Conservation (phyloP, 495 filamentous ascomycete genomes). For the Glonium stellatum region DNA sequence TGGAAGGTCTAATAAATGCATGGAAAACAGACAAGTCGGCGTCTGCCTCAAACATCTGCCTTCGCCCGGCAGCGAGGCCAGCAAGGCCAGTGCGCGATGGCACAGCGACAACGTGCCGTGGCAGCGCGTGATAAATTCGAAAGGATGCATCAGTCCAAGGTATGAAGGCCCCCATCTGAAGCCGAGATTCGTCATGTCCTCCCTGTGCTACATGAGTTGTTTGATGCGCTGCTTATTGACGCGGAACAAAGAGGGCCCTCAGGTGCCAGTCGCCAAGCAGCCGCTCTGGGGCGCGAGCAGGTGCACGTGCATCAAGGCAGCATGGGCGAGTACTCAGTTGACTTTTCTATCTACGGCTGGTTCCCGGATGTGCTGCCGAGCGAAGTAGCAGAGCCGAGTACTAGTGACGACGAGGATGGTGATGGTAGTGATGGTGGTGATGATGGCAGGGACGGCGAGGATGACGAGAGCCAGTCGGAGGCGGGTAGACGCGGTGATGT, state of each 20-base stretch:
- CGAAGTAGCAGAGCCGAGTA: constrained; percentile 22
- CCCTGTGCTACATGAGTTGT: constrained; percentile 10
- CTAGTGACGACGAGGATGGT: constrained; percentile 27
- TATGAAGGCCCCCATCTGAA: constrained; percentile 34
- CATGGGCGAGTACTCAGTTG: constrained; percentile 34
- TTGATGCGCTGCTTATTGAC: not conserved
- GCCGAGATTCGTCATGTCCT: not conserved
- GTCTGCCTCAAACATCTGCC: constrained; percentile 82
- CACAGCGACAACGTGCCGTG: constrained; percentile 78
- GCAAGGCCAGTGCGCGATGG: constrained; percentile 41
- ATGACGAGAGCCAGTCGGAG: constrained; percentile 17
- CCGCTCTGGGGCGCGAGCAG: constrained; percentile 31
- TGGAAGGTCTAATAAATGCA: not conserved
- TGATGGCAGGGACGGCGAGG: constrained; percentile 25
- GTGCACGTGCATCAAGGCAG: constrained; percentile 33
- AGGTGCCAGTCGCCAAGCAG: constrained; percentile 35
- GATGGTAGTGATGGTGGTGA: no score
- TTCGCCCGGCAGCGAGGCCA: constrained; percentile 32
- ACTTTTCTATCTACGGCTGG: constrained; percentile 35
- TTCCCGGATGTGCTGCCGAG: constrained; percentile 36
- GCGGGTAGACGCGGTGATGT: constrained; percentile 3
- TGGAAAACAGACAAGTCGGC: constrained; percentile 68
- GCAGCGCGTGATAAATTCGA: constrained; percentile 86
- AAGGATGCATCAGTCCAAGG: constrained; percentile 79
- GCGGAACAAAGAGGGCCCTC: constrained; percentile 28